Evolutionary conservation across 73 alveolate genomes (phyloP), one percentile per base, ranked within the genome.

Genomic region (Strombidium stylifer): DNA sequence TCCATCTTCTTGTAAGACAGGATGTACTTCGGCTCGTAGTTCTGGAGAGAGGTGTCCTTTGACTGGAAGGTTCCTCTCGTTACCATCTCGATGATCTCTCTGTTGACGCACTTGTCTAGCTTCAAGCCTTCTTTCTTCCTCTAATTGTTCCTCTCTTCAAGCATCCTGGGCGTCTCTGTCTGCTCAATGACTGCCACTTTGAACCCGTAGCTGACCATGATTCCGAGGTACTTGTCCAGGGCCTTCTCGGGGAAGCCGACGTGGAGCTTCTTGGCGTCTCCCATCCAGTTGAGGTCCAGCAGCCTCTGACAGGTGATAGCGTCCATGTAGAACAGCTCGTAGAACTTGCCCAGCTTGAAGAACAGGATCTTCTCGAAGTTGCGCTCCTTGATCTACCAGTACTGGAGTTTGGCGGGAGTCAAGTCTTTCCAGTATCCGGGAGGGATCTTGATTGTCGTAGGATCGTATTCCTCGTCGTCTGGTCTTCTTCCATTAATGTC

Each of bases 101-200:
- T 79, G 32, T 83, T 85, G 20, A 94, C 72, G 21, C 54, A 28
- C 48, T 54, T 69, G 2, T 24, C 75, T 5, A 28, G 42, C 68
- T 10, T 27, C 0, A 12, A 20, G 44, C 32, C 15, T 46, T 42
- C 14, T 54, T 15, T 57, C 65, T 31, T 3, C 46, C 61, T 72
- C 54, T 27, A 70, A n/a, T n/a, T n/a, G 48, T 52, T 4, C 10
- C 98, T 76, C 59, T 71, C 87, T 52, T 90, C 89, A 53, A 77
- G 53, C 79, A 80, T 81, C 32, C 74, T 84, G 6, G 92, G 94
- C 0, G 97, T 92, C 62, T 93, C 98, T 12, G 91, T 89, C 56
- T 93, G 94, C 64, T 93, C 98, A 1, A 93, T 88, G 39, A 93
- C 97, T 15, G 93, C 97, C 21, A 89, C 96, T 41, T 90, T 93